Conservation (phyloP, 2,329 filamentous ascomycete species). For the Thielaviopsis euricoi region DNA sequence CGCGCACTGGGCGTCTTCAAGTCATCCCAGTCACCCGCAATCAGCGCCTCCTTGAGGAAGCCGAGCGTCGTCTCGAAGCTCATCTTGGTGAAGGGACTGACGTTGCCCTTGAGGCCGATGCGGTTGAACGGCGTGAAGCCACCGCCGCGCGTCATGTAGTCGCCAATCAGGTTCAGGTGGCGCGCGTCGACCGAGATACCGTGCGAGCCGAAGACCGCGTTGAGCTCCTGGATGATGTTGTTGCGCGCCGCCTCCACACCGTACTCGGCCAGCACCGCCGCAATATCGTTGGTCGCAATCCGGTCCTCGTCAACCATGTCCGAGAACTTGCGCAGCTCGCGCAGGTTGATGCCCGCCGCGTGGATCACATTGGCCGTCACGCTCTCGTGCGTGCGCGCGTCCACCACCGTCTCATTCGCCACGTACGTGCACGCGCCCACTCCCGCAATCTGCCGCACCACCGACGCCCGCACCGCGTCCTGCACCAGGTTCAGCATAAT, state of each 20-base stretch:
- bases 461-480: slow-evolving; percentile 55
- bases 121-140: slow-evolving; percentile 85
- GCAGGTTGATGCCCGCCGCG: slow-evolving; percentile 73
- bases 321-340: slow-evolving; percentile 77
- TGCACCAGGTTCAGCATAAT: slow-evolving; percentile 87
- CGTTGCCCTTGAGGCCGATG: slow-evolving; percentile 68
- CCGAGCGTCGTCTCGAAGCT: slow-evolving; percentile 95
- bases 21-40: slow-evolving; percentile 82
- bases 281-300: slow-evolving; percentile 85
- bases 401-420: slow-evolving; percentile 36
- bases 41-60: slow-evolving; percentile 81
- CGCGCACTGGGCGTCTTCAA: slow-evolving; percentile 70
- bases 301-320: slow-evolving; percentile 74
- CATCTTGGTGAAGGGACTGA: slow-evolving; percentile 95
- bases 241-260: slow-evolving; percentile 85
- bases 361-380: slow-evolving; percentile 44
- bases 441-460: slow-evolving; percentile 73
- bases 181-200: slow-evolving; percentile 82
- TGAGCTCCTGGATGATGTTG: slow-evolving; percentile 75
- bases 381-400: slow-evolving; percentile 31
- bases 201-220: slow-evolving; percentile 74
- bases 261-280: slow-evolving; percentile 67
- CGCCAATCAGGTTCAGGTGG: slow-evolving; percentile 87
- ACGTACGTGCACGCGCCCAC: slow-evolving; percentile 58
- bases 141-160: slow-evolving; percentile 93